Evolutionary conservation across 495 filamentous ascomycete species (phyloP), one percentile per base, ranked within the genome.

Genomic region (Xylaria grammica): DNA sequence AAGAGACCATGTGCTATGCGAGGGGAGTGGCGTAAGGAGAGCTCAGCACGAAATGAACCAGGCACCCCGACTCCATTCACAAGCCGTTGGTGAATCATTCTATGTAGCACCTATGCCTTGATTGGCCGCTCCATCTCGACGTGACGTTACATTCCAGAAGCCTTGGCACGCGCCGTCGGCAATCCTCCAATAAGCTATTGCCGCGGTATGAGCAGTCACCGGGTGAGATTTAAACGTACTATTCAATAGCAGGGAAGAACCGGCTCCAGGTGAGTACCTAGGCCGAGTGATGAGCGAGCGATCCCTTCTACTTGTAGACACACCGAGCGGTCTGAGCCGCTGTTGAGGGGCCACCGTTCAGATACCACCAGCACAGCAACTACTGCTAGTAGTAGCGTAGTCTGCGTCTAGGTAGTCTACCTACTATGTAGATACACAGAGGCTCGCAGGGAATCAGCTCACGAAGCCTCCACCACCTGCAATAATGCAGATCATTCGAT

Each of bases 61-160:
- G 19, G 26, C 2, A 51, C 27, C 17, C 24, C 2, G 20, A 45
- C 54, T 54, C 49, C 27, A 34, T 61, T 27, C 46, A 61, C 36
- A 52, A 52, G 29, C 42, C 7, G 45, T 42, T 52, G 46, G 44
- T 42, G 58, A 42, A 51, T 50, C 58, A 61, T 42, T 17, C 51
- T 20, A 61, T 29, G 13, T 27, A 27, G n/a, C 40, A 22, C 9
- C 15, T 15, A 32, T 5, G 19, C 17, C 30, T 11, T 57, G 61
- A 63, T 63, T 63, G 61, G 51, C 44, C 34, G 20, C 27, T 55
- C 44, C 20, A 19, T 38, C 15, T 24, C 44, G 52, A 49, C 38
- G 61, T 63, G 61, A 63, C 61, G 61, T 63, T 63, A 63, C 61
- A 63, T 63, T 40, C 51, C 52, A 55, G 38, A 49, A n/a, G 42